phyloP scores from a whole-genome alignment of 768 basidiomycete genomes.

The Hygrophoropsis aurantiaca region DNA sequence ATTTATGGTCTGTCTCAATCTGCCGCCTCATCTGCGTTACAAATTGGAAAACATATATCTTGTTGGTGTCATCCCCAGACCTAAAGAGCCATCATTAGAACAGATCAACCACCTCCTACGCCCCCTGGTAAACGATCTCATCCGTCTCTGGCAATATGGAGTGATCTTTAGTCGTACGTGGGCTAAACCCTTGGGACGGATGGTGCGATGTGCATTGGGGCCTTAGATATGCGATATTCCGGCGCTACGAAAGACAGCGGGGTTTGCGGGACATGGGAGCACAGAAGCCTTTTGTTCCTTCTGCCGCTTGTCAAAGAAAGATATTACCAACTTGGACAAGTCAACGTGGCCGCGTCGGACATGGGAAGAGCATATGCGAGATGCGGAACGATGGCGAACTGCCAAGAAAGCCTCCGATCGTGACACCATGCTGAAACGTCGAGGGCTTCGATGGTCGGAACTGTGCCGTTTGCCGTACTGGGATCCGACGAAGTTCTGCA shows the following conservation, averaged over 20 bases:
- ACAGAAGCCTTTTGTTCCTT: slow-evolving; percentile 33
- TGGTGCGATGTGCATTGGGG: slow-evolving; percentile 25
- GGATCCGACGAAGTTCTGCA: slow-evolving; percentile 28
- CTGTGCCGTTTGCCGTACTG: slow-evolving; percentile 40
- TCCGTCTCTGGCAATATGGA: slow-evolving; percentile 31
- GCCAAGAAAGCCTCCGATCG: slow-evolving; percentile 14
- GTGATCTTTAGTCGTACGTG: slow-evolving; percentile 24
- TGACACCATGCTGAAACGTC: slow-evolving; percentile 13
- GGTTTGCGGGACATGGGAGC: slow-evolving; percentile 16
- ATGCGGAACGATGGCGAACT: slow-evolving; percentile 20
- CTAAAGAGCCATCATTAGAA: slow-evolving; percentile 29
- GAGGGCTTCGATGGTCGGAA: slow-evolving; percentile 29
- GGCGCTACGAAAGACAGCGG: slow-evolving; percentile 30
- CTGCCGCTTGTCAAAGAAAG: slow-evolving; percentile 18
- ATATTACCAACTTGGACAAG: slow-evolving; percentile 29
- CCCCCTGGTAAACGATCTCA: slow-evolving; percentile 36
- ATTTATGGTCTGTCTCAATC: slow-evolving; percentile 34
- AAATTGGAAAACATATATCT: slow-evolving; percentile 38
- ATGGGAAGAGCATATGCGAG: slow-evolving; percentile 11
- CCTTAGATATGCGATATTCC: slow-evolving; percentile 36
- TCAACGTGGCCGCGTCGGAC: slow-evolving; percentile 20
- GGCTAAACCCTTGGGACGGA: slow-evolving; percentile 19
- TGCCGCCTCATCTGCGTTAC: slow-evolving; percentile 31
- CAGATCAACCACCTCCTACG: slow-evolving; percentile 37
- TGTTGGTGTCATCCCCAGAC: slow-evolving; percentile 40